Base-by-base conservation (phyloP, 2,329 filamentous ascomycete species). In the Epichloe typhina region DNA sequence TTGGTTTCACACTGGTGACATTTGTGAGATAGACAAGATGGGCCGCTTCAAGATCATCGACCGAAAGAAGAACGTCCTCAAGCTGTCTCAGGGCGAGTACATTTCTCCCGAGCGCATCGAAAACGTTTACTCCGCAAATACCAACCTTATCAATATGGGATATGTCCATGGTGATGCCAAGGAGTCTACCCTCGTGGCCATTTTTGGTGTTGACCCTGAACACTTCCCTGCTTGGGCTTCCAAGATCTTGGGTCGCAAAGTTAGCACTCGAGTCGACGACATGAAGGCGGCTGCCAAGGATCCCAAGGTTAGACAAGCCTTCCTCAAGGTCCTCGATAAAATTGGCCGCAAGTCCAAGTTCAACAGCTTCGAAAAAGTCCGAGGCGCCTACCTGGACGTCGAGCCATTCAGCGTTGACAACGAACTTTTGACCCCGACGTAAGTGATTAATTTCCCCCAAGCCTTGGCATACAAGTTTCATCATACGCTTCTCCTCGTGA, bases 41-140 rank as follows among this genome's bases (percentile, higher is more conserved):
- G 93, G 93, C 55, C 87, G 90, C 54, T 84, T 97, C 74, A 83
- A 80, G 68, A 95, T 98, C 68, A 84, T 98, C 61, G 93, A 98
- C 69, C 89, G 93, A 61, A 84, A 89, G 71, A 98, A 98, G 84
- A 97, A 97, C 69, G 88, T 98, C n/a, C 81, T 98, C 64, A 98
- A 98, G 77, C 80, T 98, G 51, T 84, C 91, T 0, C 93, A 98
- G 69, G 93, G 93, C 66, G 93, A 98, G 72, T 98, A 98, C 70
- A 88, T 98, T 61, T 95, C 90, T 1, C 93, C 93, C 13, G 93
- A 98, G 72, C 87, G 90, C 52, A 88, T 98, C 63, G 93, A 98
- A 74, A 96, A 95, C 66, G 85, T 95, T 37, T 94, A 90, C 67
- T 75, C 94, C 55, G 88, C 86, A 55, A 89, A 85, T 69, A 83